Evolutionary conservation across 345 rosid genomes (phyloP).

Genomic region (Salix dunnii): DNA sequence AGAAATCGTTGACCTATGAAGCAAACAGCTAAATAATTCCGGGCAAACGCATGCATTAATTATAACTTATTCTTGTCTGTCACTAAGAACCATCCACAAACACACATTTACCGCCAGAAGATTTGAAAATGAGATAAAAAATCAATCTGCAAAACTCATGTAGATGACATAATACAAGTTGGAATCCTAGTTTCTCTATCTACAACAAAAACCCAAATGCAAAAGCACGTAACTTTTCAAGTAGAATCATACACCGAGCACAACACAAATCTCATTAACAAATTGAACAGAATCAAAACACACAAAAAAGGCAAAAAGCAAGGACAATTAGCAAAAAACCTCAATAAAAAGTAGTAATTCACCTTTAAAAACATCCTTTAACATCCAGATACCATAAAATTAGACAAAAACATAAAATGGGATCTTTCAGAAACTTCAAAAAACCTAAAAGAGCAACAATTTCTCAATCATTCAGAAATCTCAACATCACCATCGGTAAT

Average conservation of each 20-base stretch:
- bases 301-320: background rate
- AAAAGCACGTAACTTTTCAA: background rate
- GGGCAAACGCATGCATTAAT: background rate
- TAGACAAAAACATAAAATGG: background rate
- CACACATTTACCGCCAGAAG: background rate
- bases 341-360: background rate
- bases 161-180: background rate
- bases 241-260: background rate
- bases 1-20: background rate
- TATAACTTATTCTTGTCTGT: background rate
- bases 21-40: background rate
- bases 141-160: background rate
- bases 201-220: background rate
- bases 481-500: constrained; percentile 22
- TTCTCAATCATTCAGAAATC: constrained; percentile 10
- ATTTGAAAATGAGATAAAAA: background rate
- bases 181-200: background rate
- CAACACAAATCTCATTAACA: background rate
- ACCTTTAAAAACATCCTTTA: background rate
- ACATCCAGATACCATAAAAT: background rate
- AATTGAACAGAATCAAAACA: background rate
- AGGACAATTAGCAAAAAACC: background rate
- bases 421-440: background rate
- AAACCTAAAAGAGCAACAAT: background rate
- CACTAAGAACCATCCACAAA: background rate